These are phyloP conservation scores for Tuber calosporum DNA, from an alignment of 495 filamentous ascomycete genomes.

Conservation along the genomic window DNA sequence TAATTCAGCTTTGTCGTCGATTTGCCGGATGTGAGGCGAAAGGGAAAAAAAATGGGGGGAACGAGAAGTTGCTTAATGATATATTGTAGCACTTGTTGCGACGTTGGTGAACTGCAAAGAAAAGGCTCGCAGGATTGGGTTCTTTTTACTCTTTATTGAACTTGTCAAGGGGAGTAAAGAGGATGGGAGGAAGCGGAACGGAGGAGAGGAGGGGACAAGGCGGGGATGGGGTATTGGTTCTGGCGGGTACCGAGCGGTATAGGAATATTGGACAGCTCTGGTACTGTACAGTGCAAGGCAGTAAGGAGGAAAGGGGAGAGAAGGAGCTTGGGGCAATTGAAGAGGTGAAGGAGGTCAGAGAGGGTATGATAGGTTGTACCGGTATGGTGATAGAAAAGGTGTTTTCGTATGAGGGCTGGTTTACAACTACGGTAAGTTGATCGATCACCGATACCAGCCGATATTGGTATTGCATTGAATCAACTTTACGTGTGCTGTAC, in stretches of 20 bases:
- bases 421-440: not conserved
- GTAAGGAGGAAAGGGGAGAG: not conserved
- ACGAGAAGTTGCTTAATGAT: not conserved
- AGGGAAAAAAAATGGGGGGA: not conserved
- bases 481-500: not conserved
- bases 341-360: not conserved
- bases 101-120: not conserved
- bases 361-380: not conserved
- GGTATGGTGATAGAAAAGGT: not conserved
- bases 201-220: not conserved
- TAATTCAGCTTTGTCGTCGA: slow-evolving; percentile 5
- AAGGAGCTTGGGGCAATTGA: not conserved
- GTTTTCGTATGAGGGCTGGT: not conserved
- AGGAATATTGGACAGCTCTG: not conserved
- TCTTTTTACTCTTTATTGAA: not conserved
- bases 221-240: not conserved
- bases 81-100: not conserved
- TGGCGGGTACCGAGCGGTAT: not conserved
- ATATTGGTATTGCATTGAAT: not conserved
- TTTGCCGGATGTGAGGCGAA: not conserved
- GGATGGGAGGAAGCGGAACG: not conserved
- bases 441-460: not conserved
- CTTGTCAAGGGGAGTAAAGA: not conserved
- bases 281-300: not conserved
- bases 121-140: not conserved